phyloP scores from a whole-genome alignment of 805 yeast genomes.

The Grigorovia jiainica region DNA sequence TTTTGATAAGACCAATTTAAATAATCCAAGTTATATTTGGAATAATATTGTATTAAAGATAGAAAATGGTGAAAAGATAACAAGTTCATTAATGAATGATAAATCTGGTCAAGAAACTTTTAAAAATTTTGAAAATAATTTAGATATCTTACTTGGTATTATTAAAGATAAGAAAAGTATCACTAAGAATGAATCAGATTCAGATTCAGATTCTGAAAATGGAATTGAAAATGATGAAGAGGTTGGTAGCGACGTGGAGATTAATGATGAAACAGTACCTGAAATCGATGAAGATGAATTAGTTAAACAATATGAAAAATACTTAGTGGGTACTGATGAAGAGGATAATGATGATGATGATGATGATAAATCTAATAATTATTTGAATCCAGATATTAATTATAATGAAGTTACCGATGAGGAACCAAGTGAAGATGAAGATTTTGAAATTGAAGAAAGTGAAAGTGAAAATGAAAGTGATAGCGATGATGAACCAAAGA shows the following conservation, averaged over 20 bases:
- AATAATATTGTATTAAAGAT: constrained; percentile 22
- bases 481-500: constrained; percentile 25
- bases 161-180: constrained; percentile 18
- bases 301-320: constrained; percentile 29
- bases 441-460: constrained; percentile 15
- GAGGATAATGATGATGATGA: constrained; percentile 32
- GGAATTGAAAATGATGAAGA: constrained; percentile 9
- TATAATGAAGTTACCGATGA: constrained; percentile 59
- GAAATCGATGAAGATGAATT: constrained; percentile 10
- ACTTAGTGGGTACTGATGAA: constrained; percentile 31
- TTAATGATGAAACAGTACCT: constrained; percentile 6
- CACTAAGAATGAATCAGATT: constrained; percentile 3
- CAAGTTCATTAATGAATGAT: constrained; percentile 38
- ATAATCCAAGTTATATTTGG: constrained; percentile 41
- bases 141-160: constrained; percentile 30
- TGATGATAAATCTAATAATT: constrained; percentile 9
- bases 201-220: constrained; percentile 2
- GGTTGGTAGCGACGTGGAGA: constrained; percentile 8
- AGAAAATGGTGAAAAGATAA: constrained; percentile 17
- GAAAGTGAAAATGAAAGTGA: constrained; percentile 35
- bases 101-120: constrained; percentile 40
- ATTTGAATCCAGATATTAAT: constrained; percentile 20
- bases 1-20: constrained; percentile 24
- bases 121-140: constrained; percentile 31
- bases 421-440: constrained; percentile 39